Conservation (phyloP, 352 stramenopile species). For the Phytophthora meadii region DNA sequence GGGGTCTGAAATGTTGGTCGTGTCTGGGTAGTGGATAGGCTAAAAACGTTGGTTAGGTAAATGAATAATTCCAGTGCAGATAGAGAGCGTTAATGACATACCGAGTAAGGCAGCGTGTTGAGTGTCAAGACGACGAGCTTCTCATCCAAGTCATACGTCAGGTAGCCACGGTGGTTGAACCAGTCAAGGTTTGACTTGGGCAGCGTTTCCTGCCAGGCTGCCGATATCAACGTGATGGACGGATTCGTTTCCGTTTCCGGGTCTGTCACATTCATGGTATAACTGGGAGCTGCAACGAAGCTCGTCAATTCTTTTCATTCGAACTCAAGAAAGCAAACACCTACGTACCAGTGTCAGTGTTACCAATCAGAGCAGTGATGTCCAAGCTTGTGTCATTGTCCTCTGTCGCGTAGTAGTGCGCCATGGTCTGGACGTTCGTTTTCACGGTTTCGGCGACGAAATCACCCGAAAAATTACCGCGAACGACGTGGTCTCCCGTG, state of each 20-base stretch:
- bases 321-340: background rate
- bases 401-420: conserved; percentile 56
- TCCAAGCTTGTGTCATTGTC: conserved; percentile 44
- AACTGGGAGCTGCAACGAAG: conserved; percentile 45
- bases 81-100: conserved; percentile 15
- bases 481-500: conserved; percentile 74
- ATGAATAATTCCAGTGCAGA: background rate
- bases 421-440: conserved; percentile 67
- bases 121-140: conserved; percentile 72
- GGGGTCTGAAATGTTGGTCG: conserved; percentile 70
- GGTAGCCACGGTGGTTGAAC: conserved; percentile 62
- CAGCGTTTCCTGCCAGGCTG: conserved; percentile 57
- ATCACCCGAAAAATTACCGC: conserved; percentile 53
- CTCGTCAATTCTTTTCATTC: too few species aligned
- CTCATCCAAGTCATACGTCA: conserved; percentile 63
- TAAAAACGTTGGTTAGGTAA: conserved; percentile 21
- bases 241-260: conserved; percentile 51
- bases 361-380: conserved; percentile 69
- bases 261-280: conserved; percentile 77
- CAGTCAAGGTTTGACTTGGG: conserved; percentile 54
- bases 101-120: conserved; percentile 82
- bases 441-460: conserved; percentile 59
- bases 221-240: conserved; percentile 58
- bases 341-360: conserved; percentile 61
- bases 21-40: conserved; percentile 71